Conservation (phyloP, 805 yeast species). For the Pichia deserticola region DNA sequence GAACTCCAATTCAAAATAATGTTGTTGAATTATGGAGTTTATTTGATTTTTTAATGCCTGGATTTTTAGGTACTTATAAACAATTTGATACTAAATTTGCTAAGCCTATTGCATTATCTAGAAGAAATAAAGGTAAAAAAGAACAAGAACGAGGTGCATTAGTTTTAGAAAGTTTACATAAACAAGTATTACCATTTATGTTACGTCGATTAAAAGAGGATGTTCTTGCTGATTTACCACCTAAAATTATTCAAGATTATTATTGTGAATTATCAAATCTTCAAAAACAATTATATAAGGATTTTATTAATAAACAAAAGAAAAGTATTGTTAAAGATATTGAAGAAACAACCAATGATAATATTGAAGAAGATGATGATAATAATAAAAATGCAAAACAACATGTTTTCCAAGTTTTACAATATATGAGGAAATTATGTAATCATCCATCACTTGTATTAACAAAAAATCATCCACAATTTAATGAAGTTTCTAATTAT, state of each 20-base stretch:
- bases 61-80: constrained; percentile 92
- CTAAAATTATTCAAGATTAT: constrained; percentile 96
- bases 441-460: constrained; percentile 93
- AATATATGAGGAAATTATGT: constrained; percentile 94
- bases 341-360: constrained; percentile 25
- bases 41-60: constrained; percentile 98
- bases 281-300: constrained; percentile 81
- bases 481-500: constrained; percentile 53
- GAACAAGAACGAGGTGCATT: constrained; percentile 97
- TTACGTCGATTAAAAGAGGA: constrained; percentile 93
- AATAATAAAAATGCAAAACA: constrained; percentile 49
- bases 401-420: constrained; percentile 95
- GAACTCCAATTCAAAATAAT: constrained; percentile 97
- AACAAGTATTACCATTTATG: constrained; percentile 95
- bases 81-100: constrained; percentile 91
- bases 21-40: constrained; percentile 96
- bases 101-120: constrained; percentile 93
- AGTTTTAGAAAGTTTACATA: constrained; percentile 92
- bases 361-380: constrained; percentile 15
- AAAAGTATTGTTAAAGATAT: constrained; percentile 60
- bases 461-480: constrained; percentile 77
- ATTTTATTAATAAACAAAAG: constrained; percentile 83
- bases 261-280: constrained; percentile 92
- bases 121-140: constrained; percentile 81
- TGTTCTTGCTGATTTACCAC: constrained; percentile 92